Evolutionary conservation across 2,329 filamentous ascomycete genomes (phyloP).

Genomic region (Aspergillus ruber): DNA sequence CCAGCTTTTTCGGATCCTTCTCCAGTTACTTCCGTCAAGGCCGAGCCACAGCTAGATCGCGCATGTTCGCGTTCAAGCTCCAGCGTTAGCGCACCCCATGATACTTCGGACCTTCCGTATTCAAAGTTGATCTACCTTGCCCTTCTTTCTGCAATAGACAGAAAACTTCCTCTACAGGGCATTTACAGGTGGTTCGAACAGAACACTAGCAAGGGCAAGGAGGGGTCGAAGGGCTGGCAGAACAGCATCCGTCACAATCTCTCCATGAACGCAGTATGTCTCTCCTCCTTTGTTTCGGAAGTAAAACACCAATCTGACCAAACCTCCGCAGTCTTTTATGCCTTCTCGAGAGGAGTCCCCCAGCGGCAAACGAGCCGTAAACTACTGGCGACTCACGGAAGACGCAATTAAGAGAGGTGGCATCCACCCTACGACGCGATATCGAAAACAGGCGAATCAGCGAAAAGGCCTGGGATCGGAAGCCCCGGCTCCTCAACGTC

Average conservation of each 20-base stretch:
- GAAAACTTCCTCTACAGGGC: constrained; percentile 72
- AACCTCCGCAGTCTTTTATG: constrained; percentile 32
- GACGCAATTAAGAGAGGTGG: constrained; percentile 59
- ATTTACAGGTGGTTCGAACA: constrained; percentile 86
- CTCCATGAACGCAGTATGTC: constrained; percentile 79
- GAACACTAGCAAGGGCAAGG: constrained; percentile 69
- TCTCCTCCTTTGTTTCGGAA: background rate
- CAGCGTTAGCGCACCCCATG: constrained; percentile 18
- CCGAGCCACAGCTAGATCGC: constrained; percentile 6
- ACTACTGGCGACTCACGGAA: constrained; percentile 70
- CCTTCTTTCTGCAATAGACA: constrained; percentile 58
- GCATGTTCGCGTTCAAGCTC: constrained; percentile 19
- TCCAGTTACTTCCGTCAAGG: constrained; percentile 5
- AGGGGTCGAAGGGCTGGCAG: constrained; percentile 69
- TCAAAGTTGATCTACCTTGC: constrained; percentile 74
- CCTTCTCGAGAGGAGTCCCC: constrained; percentile 49
- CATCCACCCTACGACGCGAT: constrained; percentile 76
- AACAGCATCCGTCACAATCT: constrained; percentile 95
- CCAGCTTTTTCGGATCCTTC: constrained; percentile 18
- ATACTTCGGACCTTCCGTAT: constrained; percentile 59
- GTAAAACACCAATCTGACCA: background rate
- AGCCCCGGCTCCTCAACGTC: constrained; percentile 33
- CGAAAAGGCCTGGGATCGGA: constrained; percentile 35
- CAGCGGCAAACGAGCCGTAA: constrained; percentile 52
- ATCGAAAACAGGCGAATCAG: constrained; percentile 49